Percentiles rank a stretch among this genome's conserved stretches.
phyloP scores from a whole-genome alignment of 352 stramenopile genomes.

The Aphanomyces cochlioides region DNA sequence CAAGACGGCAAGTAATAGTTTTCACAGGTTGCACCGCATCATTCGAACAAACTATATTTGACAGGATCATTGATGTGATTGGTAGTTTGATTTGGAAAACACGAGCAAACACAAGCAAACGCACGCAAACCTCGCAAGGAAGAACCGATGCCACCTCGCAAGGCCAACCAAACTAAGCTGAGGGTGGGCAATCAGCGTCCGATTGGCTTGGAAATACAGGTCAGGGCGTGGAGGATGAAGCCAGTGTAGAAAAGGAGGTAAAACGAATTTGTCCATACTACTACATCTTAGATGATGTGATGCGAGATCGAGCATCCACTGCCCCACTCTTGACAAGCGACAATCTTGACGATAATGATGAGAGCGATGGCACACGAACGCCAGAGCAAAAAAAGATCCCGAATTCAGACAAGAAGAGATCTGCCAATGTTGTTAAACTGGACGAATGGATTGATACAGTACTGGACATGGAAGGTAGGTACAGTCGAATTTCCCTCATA shows the following conservation, averaged over 20 bases:
- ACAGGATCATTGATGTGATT: conserved; percentile 1
- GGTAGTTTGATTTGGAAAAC: not conserved
- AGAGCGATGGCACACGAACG: conserved; percentile 9
- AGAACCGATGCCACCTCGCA: conserved; percentile 3
- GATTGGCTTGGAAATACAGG: conserved; percentile 2
- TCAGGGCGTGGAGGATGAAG: not conserved
- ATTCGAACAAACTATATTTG: not conserved
- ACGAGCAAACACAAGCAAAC: not conserved
- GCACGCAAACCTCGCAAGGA: not conserved
- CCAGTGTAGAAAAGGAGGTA: not conserved
- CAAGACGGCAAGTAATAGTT: not conserved
- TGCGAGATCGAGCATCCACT: conserved; percentile 24
- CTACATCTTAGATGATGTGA: conserved; percentile 25
- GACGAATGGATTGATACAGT: conserved; percentile 7
- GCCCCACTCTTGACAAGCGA: conserved; percentile 25
- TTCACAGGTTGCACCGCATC: not conserved
- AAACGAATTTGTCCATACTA: conserved; percentile 29
- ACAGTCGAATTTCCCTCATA: no score
- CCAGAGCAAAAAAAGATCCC: no score
- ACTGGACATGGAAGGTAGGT: no score
- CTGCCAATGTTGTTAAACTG: not conserved
- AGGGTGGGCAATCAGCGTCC: not conserved
- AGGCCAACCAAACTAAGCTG: not conserved
- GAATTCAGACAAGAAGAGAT: not conserved
- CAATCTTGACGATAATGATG: not conserved